These are phyloP conservation scores for Coffea humblotiana DNA, from an alignment of 305 asterid genomes.

Conservation along the genomic window DNA sequence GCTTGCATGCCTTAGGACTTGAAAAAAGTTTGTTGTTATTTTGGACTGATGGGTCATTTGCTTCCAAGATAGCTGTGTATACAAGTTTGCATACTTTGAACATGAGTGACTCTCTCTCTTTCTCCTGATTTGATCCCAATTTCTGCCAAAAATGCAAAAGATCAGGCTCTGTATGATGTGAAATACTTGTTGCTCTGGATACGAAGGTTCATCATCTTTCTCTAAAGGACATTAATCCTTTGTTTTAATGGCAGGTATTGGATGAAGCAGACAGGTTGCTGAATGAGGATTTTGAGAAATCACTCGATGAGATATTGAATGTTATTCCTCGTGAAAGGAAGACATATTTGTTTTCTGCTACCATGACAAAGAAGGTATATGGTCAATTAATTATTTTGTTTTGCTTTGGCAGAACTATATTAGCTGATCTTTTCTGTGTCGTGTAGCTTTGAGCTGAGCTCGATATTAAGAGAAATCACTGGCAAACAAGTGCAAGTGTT, in stretches of 20 bases:
- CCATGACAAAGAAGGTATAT: constrained; percentile 88
- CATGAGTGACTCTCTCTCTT: too few species aligned
- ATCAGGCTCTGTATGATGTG: neutral
- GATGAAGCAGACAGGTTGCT: constrained; percentile 96
- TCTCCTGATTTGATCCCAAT: too few species aligned
- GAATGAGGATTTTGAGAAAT: constrained; percentile 88
- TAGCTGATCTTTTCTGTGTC: neutral
- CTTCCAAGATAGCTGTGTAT: too few species aligned
- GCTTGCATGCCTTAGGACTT: too few species aligned
- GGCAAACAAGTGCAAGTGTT: neutral
- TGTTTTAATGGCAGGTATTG: constrained; percentile 54
- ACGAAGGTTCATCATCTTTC: neutral
- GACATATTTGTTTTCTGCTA: constrained; percentile 89
- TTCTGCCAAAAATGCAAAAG: too few species aligned
- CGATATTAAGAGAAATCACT: neutral
- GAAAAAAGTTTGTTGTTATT: too few species aligned
- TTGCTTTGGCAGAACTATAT: neutral
- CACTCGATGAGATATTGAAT: constrained; percentile 67
- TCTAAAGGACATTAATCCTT: neutral
- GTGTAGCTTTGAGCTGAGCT: neutral
- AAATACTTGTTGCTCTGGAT: neutral
- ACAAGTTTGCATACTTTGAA: too few species aligned
- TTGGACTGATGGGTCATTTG: too few species aligned
- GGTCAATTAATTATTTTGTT: neutral
- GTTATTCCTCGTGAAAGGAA: constrained; percentile 79